phyloP scores from a whole-genome alignment of 768 basidiomycete genomes.

The Xanthoconium stramineum region DNA sequence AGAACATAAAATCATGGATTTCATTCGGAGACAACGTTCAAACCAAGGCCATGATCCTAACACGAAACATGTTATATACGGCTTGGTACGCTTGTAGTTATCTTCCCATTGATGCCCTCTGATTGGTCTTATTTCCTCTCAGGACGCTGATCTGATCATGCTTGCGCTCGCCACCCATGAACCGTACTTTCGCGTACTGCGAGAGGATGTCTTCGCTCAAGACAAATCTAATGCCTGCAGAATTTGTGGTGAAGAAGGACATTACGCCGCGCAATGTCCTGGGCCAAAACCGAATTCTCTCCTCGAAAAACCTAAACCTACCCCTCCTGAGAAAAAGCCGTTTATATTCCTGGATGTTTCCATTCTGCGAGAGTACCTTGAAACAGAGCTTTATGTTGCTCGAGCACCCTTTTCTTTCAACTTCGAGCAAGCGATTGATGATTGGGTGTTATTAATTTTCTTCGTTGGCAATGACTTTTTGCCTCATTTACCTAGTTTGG shows the following conservation, averaged over 20 bases:
- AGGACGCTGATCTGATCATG: slow-evolving; percentile 99
- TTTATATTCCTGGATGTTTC: slow-evolving; percentile 99
- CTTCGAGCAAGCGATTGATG: slow-evolving; percentile 96
- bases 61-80: slow-evolving; percentile 95
- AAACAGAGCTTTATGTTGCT: slow-evolving; percentile 89
- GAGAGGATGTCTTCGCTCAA: slow-evolving; percentile 96
- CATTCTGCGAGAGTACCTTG: slow-evolving; percentile 94
- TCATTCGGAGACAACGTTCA: slow-evolving; percentile 83
- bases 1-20: slow-evolving; percentile 99
- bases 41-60: slow-evolving; percentile 93
- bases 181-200: slow-evolving; percentile 94
- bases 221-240: slow-evolving; percentile 79
- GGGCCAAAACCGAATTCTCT: slow-evolving; percentile 66
- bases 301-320: slow-evolving; percentile 37
- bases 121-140: slow-evolving; percentile 6
- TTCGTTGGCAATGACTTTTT: slow-evolving; percentile 99
- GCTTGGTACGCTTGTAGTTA: slow-evolving; percentile 57
- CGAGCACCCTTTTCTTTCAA: slow-evolving; percentile 79
- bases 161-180: slow-evolving; percentile 96
- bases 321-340: slow-evolving; percentile 71
- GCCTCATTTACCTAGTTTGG: slow-evolving; percentile 95
- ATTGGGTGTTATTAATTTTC: slow-evolving; percentile 99
- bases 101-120: not conserved
- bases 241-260: slow-evolving; percentile 91
- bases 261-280: slow-evolving; percentile 94